Evolutionary conservation across 768 basidiomycete genomes (phyloP).

Genomic region (Galerina sulciceps): DNA sequence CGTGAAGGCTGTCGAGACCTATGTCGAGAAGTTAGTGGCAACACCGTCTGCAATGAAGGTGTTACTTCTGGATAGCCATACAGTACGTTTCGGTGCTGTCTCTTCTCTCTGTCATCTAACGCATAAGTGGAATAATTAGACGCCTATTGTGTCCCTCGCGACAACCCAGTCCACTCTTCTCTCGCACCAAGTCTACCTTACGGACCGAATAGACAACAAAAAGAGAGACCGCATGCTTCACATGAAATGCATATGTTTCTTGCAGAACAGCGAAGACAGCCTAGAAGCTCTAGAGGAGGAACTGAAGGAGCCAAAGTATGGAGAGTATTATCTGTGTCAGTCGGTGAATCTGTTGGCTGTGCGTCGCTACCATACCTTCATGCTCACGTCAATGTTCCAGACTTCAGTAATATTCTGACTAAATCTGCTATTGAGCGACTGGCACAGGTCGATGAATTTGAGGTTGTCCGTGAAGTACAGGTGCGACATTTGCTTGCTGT

Average conservation of each 20-base stretch:
- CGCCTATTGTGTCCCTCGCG: constrained; percentile 93
- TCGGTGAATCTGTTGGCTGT: constrained; percentile 63
- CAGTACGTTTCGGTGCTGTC: constrained; percentile 53
- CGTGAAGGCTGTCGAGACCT: constrained; percentile 92
- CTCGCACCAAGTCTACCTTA: constrained; percentile 96
- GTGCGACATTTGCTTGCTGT: constrained; percentile 44
- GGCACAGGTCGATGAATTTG: constrained; percentile 93
- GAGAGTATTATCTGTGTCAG: constrained; percentile 99
- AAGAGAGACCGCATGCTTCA: constrained; percentile 92
- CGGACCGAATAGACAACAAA: constrained; percentile 95
- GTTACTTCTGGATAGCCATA: constrained; percentile 91
- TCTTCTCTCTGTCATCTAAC: not conserved
- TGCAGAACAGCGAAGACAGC: constrained; percentile 82
- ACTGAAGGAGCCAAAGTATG: constrained; percentile 89
- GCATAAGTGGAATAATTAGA: constrained; percentile 46
- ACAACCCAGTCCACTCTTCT: constrained; percentile 93
- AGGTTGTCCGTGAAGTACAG: constrained; percentile 97
- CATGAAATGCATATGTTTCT: constrained; percentile 96
- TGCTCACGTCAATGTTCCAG: constrained; percentile 42
- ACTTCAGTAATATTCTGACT: constrained; percentile 93
- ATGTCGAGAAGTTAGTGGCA: constrained; percentile 87
- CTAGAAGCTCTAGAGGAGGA: constrained; percentile 84
- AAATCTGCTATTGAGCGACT: constrained; percentile 91
- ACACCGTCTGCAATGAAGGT: constrained; percentile 93
- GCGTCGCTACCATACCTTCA: constrained; percentile 13